phyloP scores from a whole-genome alignment of 768 basidiomycete genomes.

The Roridomyces roridus region DNA sequence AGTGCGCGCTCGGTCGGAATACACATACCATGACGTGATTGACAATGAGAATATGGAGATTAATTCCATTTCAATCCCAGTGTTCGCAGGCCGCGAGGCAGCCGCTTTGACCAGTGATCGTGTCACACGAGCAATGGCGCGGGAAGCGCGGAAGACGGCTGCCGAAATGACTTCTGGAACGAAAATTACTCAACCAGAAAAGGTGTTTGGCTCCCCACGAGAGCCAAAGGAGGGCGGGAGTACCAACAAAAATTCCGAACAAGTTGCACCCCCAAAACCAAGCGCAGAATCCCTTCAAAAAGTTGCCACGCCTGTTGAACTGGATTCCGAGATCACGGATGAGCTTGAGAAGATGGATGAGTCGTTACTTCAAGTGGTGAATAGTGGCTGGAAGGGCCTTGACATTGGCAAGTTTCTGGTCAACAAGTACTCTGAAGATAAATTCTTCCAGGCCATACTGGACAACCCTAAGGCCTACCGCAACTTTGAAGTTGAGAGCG shows the following conservation, averaged over 20 bases:
- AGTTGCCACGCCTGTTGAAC: not conserved
- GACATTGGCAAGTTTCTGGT: not conserved
- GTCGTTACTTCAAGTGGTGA: not conserved
- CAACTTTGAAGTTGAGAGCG: conserved; percentile 17
- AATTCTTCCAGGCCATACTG: conserved; percentile 2
- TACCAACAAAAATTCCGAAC: not conserved
- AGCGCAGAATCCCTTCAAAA: not conserved
- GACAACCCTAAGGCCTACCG: conserved; percentile 12
- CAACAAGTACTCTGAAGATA: not conserved
- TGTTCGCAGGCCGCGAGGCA: not conserved
- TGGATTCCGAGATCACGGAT: not conserved
- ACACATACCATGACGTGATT: not conserved
- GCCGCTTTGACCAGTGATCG: not conserved
- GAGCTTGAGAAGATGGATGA: not conserved
- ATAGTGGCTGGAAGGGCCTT: not conserved
- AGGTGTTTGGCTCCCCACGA: not conserved
- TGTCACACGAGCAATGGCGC: not conserved
- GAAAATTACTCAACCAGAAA: not conserved
- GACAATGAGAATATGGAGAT: not conserved
- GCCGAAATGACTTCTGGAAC: not conserved
- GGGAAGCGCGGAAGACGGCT: not conserved
- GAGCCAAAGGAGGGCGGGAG: conserved; percentile 6
- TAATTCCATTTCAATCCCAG: not conserved
- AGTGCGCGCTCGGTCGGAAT: not conserved
- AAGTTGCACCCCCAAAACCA: not conserved